Conservation (phyloP, 768 basidiomycete genomes). For the Rhodosporidiobolus sp. region DNA sequence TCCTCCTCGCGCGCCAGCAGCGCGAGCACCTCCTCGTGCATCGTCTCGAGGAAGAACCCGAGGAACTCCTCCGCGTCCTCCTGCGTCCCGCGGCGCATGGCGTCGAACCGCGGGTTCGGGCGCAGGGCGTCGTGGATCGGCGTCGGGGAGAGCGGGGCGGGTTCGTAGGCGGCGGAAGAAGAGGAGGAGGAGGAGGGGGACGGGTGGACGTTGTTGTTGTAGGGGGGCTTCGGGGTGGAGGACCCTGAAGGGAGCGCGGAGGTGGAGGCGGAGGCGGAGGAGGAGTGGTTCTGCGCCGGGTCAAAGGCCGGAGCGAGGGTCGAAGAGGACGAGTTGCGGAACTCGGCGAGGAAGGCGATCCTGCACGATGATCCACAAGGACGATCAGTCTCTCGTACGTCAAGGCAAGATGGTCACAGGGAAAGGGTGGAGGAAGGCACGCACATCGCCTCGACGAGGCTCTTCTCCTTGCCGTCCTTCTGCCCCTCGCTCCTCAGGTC, state of each 20-base stretch:
- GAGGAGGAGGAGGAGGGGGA: constrained; percentile 41
- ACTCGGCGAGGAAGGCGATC: constrained; percentile 70
- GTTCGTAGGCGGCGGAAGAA: constrained; percentile 38
- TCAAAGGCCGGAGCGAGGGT: constrained; percentile 8
- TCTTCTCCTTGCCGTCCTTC: constrained; percentile 38
- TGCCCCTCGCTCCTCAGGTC: constrained; percentile 46
- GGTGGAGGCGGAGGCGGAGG: constrained; percentile 48
- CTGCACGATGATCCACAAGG: constrained; percentile 25
- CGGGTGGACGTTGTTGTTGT: constrained; percentile 6
- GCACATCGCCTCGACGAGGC: constrained; percentile 54
- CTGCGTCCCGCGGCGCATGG: constrained; percentile 90
- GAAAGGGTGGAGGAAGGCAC: constrained; percentile 38
- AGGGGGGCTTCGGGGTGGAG: background rate
- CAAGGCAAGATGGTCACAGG: background rate
- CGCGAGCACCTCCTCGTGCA: constrained; percentile 83
- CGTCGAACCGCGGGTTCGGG: constrained; percentile 87
- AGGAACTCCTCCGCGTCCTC: constrained; percentile 98
- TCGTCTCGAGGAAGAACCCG: constrained; percentile 91
- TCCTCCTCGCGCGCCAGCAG: constrained; percentile 18
- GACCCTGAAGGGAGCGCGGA: constrained; percentile 28
- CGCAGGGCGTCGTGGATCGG: constrained; percentile 89
- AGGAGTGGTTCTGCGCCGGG: constrained; percentile 38
- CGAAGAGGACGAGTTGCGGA: constrained; percentile 48
- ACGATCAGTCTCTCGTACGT: too few relatives aligned
- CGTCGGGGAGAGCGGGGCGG: constrained; percentile 57